Conservation (phyloP, 2,329 filamentous ascomycete species). For the Pseudogymnoascus sp. region DNA sequence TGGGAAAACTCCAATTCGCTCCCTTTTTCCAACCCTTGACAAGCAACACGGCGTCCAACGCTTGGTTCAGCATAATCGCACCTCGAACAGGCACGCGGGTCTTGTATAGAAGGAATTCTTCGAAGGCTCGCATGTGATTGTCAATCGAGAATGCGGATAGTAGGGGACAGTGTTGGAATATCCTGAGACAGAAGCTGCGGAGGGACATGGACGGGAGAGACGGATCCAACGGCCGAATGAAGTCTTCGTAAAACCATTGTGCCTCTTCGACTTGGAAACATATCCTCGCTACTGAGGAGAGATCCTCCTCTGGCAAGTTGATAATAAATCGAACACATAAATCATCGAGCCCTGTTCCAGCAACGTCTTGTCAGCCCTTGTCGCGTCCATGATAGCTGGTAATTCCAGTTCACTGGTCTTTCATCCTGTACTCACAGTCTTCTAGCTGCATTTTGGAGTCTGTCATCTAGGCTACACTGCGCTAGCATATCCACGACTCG, state of each 20-base stretch:
- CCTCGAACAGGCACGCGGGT: slow-evolving; percentile 87
- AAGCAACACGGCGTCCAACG: slow-evolving; percentile 88
- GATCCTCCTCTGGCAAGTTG: slow-evolving; percentile 86
- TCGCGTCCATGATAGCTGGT: neutral
- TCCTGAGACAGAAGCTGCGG: slow-evolving; percentile 75
- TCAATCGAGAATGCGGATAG: slow-evolving; percentile 72
- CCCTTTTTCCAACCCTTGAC: slow-evolving; percentile 98
- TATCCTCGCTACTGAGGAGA: slow-evolving; percentile 82
- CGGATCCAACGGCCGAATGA: slow-evolving; percentile 84
- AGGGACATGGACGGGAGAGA: slow-evolving; percentile 77
- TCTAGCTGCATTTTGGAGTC: slow-evolving; percentile 75
- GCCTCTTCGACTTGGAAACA: slow-evolving; percentile 99
- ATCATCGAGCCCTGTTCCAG: slow-evolving; percentile 75
- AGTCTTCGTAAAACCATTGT: slow-evolving; percentile 99
- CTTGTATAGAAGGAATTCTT: slow-evolving; percentile 91
- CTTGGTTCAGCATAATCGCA: slow-evolving; percentile 82
- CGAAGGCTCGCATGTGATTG: slow-evolving; percentile 74
- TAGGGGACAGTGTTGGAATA: slow-evolving; percentile 90
- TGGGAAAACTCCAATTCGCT: slow-evolving; percentile 91
- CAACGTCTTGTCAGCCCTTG: slow-evolving; percentile 1
- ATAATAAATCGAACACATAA: slow-evolving; percentile 97
- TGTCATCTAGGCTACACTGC: slow-evolving; percentile 56
- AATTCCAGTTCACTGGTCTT: neutral
- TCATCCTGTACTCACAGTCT: slow-evolving; percentile 56
- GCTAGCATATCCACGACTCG: slow-evolving; percentile 49